Percentiles rank a stretch among this genome's conserved stretches.
These are phyloP conservation scores for Globisporangium takayamanum DNA, from an alignment of 352 stramenopile genomes.

Conservation along the genomic window DNA sequence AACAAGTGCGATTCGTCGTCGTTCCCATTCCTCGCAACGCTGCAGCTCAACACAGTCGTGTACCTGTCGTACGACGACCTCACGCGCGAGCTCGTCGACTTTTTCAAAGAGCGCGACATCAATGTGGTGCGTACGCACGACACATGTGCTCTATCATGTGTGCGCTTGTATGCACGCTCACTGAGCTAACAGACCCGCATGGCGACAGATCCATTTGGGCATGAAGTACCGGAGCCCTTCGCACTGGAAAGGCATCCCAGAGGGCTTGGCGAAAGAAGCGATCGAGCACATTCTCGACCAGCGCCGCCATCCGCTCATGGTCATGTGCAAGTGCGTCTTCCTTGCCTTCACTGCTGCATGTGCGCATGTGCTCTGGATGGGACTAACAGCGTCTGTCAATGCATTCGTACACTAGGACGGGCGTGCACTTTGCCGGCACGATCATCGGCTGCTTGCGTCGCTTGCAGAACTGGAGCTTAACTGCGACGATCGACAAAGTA, in stretches of 20 bases:
- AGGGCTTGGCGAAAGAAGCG: constrained; percentile 81
- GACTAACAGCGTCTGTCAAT: background rate
- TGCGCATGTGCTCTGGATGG: background rate
- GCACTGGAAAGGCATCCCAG: constrained; percentile 69
- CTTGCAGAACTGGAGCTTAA: constrained; percentile 84
- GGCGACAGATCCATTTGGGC: constrained; percentile 65
- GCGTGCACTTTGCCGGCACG: constrained; percentile 67
- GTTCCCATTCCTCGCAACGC: constrained; percentile 73
- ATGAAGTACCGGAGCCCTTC: constrained; percentile 71
- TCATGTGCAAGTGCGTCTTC: constrained; percentile 83
- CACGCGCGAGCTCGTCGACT: constrained; percentile 64
- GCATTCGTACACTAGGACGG: constrained; percentile 28
- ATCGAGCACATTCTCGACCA: constrained; percentile 83
- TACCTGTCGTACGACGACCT: constrained; percentile 85
- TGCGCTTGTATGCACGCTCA: background rate
- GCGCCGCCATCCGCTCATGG: constrained; percentile 67
- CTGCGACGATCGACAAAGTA: constrained; percentile 83
- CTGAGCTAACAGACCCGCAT: background rate
- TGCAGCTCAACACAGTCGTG: constrained; percentile 81
- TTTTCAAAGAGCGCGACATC: constrained; percentile 80
- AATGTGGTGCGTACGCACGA: constrained; percentile 36
- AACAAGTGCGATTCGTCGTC: constrained; percentile 86
- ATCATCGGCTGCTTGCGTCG: constrained; percentile 78
- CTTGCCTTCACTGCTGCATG: background rate
- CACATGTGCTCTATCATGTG: background rate